These are phyloP conservation scores for Wickerhamomyces rabaulensis DNA, from an alignment of 805 yeast species.

Conservation along the genomic window DNA sequence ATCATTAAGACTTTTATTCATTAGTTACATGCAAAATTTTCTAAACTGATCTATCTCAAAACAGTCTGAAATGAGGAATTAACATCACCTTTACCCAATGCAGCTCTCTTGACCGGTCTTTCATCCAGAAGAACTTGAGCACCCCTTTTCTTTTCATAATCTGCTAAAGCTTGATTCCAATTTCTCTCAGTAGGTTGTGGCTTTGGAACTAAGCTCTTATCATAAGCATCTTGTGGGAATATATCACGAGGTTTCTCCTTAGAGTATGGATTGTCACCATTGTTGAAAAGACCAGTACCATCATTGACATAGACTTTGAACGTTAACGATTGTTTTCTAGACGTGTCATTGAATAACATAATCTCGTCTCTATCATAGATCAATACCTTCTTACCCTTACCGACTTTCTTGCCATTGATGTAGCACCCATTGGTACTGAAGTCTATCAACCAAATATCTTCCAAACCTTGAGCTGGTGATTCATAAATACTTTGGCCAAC, in stretches of 20 bases:
- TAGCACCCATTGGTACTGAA: slow-evolving; percentile 75
- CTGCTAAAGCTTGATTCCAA: background rate
- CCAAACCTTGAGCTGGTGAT: slow-evolving; percentile 68
- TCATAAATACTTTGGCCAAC: slow-evolving; percentile 52
- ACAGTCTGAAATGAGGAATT: slow-evolving; percentile 23
- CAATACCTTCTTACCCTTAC: slow-evolving; percentile 56
- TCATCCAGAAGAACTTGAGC: slow-evolving; percentile 1
- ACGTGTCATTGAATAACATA: slow-evolving; percentile 59
- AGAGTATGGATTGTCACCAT: slow-evolving; percentile 29
- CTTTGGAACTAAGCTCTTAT: slow-evolving; percentile 9
- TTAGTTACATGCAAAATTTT: background rate
- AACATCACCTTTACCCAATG: slow-evolving; percentile 23
- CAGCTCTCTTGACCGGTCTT: slow-evolving; percentile 24
- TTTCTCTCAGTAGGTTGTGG: background rate
- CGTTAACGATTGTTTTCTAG: slow-evolving; percentile 45
- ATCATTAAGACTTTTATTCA: background rate
- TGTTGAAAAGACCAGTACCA: slow-evolving; percentile 57
- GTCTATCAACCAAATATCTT: slow-evolving; percentile 77
- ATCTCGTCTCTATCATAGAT: slow-evolving; percentile 62
- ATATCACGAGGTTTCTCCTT: background rate
- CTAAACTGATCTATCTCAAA: slow-evolving; percentile 4
- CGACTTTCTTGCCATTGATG: slow-evolving; percentile 54
- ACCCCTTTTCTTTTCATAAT: slow-evolving; percentile 5
- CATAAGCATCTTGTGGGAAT: slow-evolving; percentile 12
- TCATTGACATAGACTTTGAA: slow-evolving; percentile 52